phyloP scores from a whole-genome alignment of 1,139 yeast species.

The Pichiaceae sp. region DNA sequence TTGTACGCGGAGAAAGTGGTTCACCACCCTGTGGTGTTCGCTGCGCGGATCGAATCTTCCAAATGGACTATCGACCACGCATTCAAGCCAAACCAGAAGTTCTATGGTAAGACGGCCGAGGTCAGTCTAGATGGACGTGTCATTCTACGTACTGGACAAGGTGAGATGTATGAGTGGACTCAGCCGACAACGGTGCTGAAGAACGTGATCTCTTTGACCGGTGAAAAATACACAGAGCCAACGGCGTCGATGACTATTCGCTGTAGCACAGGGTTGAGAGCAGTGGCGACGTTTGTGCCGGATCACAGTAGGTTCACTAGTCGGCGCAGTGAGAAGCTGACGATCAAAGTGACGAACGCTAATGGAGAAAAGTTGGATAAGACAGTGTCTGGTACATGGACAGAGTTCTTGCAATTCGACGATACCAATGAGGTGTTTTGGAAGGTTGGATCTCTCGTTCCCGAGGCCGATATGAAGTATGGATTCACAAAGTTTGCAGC shows the following conservation, averaged over 20 bases:
- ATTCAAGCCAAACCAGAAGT: conserved; percentile 78
- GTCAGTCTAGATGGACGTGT: conserved; percentile 66
- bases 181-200: conserved; percentile 80
- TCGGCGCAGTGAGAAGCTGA: conserved; percentile 77
- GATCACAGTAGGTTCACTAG: conserved; percentile 79
- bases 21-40: conserved; percentile 94
- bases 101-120: conserved; percentile 93
- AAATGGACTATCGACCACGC: conserved; percentile 73
- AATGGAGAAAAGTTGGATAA: conserved; percentile 21
- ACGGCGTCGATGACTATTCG: conserved; percentile 57
- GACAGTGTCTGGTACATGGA: conserved; percentile 64
- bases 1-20: conserved; percentile 87
- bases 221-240: conserved; percentile 94
- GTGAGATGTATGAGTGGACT: conserved; percentile 69
- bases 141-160: conserved; percentile 46
- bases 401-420: conserved; percentile 41
- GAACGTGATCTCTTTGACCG: conserved; percentile 66
- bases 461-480: conserved; percentile 52
- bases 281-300: conserved; percentile 64
- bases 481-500: conserved; percentile 86
- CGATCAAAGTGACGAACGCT: conserved; percentile 42
- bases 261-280: conserved; percentile 59
- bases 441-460: conserved; percentile 60
- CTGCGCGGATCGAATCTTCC: conserved; percentile 64
- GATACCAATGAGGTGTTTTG: conserved; percentile 39